These are phyloP conservation scores for Inga oerstediana DNA, from an alignment of 306 rosid species.

Conservation along the genomic window DNA sequence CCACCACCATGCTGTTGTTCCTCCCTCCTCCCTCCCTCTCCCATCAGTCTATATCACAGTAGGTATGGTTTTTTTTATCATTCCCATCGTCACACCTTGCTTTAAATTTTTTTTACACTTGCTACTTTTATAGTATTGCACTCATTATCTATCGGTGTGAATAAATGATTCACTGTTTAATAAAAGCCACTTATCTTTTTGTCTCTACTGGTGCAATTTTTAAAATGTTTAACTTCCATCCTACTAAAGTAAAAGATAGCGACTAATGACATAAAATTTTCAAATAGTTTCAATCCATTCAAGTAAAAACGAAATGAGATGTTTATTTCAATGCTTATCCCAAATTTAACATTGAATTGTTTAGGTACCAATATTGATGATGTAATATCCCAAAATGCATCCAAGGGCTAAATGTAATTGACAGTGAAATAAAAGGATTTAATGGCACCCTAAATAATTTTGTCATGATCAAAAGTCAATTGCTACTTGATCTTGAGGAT, in stretches of 20 bases:
- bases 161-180: neutral
- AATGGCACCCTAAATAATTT: too few relatives aligned
- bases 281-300: neutral
- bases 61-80: too few relatives aligned
- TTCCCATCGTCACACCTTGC: too few relatives aligned
- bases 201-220: neutral
- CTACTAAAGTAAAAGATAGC: neutral
- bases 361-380: too few relatives aligned
- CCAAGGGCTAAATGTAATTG: too few relatives aligned
- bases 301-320: neutral
- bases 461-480: too few relatives aligned
- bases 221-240: neutral
- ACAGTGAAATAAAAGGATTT: too few relatives aligned
- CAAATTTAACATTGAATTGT: neutral
- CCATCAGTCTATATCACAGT: too few relatives aligned
- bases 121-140: neutral
- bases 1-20: too few relatives aligned
- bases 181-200: neutral
- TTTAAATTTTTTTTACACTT: slow-evolving; percentile 8
- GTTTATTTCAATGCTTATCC: neutral
- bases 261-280: neutral
- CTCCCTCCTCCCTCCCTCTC: too few relatives aligned
- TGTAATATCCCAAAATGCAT: too few relatives aligned
- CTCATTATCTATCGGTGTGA: neutral
- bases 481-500: too few relatives aligned